Percentiles rank a stretch among this genome's conserved stretches.
These are phyloP conservation scores for Neonectria coccinea DNA, from an alignment of 2,329 filamentous ascomycete genomes.

Conservation along the genomic window DNA sequence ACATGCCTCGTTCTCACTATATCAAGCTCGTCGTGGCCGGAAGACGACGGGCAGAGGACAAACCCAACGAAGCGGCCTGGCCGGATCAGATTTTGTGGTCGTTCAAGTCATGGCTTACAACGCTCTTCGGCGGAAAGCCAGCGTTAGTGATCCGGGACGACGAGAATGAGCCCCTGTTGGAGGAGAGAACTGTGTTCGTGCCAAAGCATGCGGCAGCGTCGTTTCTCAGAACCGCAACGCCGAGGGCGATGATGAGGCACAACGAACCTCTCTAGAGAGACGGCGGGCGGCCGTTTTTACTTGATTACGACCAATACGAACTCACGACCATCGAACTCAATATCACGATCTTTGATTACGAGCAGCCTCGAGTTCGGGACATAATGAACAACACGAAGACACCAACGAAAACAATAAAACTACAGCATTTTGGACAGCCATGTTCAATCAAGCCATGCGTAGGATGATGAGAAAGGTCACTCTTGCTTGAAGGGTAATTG, in stretches of 20 bases:
- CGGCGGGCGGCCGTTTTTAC: no score
- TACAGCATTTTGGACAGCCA: neutral
- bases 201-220: conserved; percentile 57
- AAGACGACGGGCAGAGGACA: conserved; percentile 6
- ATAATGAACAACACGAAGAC: neutral
- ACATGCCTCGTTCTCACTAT: conserved; percentile 30
- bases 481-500: neutral
- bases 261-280: conserved; percentile 43
- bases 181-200: conserved; percentile 28
- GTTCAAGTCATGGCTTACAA: conserved; percentile 29
- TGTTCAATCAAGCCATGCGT: neutral
- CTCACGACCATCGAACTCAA: neutral
- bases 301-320: neutral
- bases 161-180: conserved; percentile 41
- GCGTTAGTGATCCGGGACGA: conserved; percentile 23
- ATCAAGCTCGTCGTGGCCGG: conserved; percentile 35
- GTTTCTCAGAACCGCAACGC: conserved; percentile 57
- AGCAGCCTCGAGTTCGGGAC: neutral
- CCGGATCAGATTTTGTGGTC: conserved; percentile 30
- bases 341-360: neutral
- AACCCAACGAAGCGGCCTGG: conserved; percentile 16
- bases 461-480: neutral
- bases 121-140: conserved; percentile 4
- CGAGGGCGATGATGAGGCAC: conserved; percentile 52
- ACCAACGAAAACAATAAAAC: neutral